phyloP scores from a whole-genome alignment of 2,329 filamentous ascomycete species.

The Waltergamsia citrina region DNA sequence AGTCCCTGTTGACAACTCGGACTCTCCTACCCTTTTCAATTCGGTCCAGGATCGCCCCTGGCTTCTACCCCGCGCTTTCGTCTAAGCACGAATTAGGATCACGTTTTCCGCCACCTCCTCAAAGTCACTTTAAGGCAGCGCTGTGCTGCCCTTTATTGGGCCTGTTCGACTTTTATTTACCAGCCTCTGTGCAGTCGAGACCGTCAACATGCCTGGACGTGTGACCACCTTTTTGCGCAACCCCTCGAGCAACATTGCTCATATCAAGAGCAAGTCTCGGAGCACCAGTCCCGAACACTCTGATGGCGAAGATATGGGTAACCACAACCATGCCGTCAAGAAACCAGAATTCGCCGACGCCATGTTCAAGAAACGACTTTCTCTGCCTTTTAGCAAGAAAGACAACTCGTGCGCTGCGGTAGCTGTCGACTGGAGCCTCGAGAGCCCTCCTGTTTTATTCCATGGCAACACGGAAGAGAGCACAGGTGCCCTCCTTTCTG shows the following conservation, averaged over 20 bases:
- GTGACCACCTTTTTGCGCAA: slow-evolving; percentile 48
- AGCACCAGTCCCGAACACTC: slow-evolving; percentile 23
- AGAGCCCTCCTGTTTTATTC: slow-evolving; percentile 80
- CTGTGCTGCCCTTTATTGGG: no score
- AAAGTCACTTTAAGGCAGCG: no score
- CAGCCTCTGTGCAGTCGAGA: no score
- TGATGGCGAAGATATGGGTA: slow-evolving; percentile 18
- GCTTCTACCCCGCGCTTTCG: no score
- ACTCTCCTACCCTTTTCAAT: no score
- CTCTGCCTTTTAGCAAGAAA: slow-evolving; percentile 31
- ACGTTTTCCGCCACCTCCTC: no score
- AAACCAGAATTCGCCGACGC: slow-evolving; percentile 1
- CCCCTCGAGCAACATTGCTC: slow-evolving; percentile 44
- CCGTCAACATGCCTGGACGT: slow-evolving; percentile 40
- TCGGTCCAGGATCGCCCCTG: no score
- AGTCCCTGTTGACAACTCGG: no score
- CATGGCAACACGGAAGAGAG: slow-evolving; percentile 68
- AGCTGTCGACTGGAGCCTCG: slow-evolving; percentile 51
- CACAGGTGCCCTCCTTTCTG: slow-evolving; percentile 76
- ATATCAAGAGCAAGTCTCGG: slow-evolving; percentile 29
- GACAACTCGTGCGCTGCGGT: slow-evolving; percentile 29
- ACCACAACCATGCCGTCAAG: neutral
- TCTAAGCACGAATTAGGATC: no score
- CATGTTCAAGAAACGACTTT: slow-evolving; percentile 19
- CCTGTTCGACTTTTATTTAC: no score